A percentile compares a stretch with the other conserved stretches of the same genome.
Evolutionary conservation across 1,139 yeast species (phyloP).

Genomic region (Hyphopichia burtonii): DNA sequence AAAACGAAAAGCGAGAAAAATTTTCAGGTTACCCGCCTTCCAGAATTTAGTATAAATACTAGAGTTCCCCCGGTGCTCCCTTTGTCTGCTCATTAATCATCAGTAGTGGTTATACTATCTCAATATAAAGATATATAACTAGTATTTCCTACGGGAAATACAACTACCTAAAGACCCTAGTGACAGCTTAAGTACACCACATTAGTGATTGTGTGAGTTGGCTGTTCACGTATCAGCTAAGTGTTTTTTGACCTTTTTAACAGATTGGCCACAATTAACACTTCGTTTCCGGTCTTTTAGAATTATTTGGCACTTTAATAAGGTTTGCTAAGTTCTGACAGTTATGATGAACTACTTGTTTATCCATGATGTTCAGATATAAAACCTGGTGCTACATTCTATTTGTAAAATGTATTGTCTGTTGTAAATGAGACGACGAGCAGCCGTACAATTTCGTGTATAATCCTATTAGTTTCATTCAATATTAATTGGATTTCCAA

Average conservation of each 20-base stretch:
- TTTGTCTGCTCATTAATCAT: slow-evolving; percentile 38
- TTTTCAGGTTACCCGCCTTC: slow-evolving; percentile 16
- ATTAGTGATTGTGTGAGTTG: slow-evolving; percentile 35
- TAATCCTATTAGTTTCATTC: too few species aligned
- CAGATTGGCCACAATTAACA: slow-evolving; percentile 63
- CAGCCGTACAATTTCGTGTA: too few species aligned
- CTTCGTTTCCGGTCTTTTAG: slow-evolving; percentile 81
- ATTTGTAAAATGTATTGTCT: not conserved
- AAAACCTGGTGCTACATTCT: slow-evolving; percentile 50
- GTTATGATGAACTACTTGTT: slow-evolving; percentile 5
- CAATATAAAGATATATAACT: slow-evolving; percentile 54
- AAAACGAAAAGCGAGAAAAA: too few species aligned
- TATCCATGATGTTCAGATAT: slow-evolving; percentile 33
- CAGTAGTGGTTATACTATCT: slow-evolving; percentile 76
- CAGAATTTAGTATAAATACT: slow-evolving; percentile 12
- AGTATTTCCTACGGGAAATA: slow-evolving; percentile 23
- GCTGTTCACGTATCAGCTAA: slow-evolving; percentile 47
- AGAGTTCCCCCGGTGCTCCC: slow-evolving; percentile 19
- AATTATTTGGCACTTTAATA: slow-evolving; percentile 34
- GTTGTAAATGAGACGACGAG: too few species aligned
- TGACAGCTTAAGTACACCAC: slow-evolving; percentile 33
- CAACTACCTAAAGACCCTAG: slow-evolving; percentile 55
- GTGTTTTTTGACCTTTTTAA: slow-evolving; percentile 58
- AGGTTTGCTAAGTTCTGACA: slow-evolving; percentile 29
- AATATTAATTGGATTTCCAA: too few species aligned